A percentile compares a stretch with the other conserved stretches of the same genome.
Conservation (phyloP, 179 eudicot species). For the Actinidia arguta region DNA sequence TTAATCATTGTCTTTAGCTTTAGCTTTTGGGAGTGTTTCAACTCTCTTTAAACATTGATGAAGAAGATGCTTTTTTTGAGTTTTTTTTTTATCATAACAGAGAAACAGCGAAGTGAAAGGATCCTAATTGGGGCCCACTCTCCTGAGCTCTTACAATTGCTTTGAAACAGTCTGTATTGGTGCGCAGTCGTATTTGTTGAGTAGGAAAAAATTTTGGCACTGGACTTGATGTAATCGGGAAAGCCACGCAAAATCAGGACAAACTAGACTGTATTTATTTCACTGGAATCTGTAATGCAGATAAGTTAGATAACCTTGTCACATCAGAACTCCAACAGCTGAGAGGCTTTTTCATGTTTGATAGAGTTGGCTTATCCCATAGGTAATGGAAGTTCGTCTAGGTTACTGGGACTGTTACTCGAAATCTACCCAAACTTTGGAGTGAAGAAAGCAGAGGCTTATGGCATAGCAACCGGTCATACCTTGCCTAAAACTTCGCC, state of each 20-base stretch:
- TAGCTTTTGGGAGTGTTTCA: constrained; percentile 7
- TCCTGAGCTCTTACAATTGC: constrained; percentile 6
- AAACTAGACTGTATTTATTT: background rate
- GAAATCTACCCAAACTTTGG: too few relatives aligned
- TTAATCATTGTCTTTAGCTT: background rate
- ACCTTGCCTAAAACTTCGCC: background rate
- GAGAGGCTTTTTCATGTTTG: background rate
- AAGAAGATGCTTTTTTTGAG: background rate
- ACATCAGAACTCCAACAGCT: background rate
- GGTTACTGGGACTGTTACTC: background rate
- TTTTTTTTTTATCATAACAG: background rate
- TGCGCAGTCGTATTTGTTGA: background rate
- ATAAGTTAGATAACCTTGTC: background rate
- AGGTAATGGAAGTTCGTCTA: background rate
- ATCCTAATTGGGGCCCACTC: background rate
- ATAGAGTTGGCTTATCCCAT: background rate
- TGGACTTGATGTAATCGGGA: constrained; percentile 2
- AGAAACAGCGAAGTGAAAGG: background rate
- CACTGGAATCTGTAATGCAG: background rate
- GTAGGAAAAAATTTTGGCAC: background rate
- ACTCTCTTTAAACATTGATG: background rate
- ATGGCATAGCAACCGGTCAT: too few relatives aligned
- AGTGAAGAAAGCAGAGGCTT: too few relatives aligned
- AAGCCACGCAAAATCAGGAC: background rate
- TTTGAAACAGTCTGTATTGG: background rate